These are phyloP conservation scores for Cladosporium austrohemisphaericum DNA, from an alignment of 2,329 filamentous ascomycete species.

Conservation along the genomic window DNA sequence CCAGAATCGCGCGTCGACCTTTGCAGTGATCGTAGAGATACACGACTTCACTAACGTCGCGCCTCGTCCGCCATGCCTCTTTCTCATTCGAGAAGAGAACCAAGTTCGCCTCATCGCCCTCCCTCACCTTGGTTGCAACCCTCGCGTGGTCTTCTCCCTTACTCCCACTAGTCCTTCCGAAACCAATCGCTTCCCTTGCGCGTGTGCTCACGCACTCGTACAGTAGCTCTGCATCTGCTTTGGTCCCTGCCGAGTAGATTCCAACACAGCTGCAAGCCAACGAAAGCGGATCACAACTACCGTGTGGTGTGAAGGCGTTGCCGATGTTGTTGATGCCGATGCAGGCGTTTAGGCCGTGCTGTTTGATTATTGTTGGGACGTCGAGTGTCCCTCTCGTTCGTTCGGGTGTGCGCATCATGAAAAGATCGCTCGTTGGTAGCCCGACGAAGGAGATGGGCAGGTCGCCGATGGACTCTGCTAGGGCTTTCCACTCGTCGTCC, in stretches of 20 bases:
- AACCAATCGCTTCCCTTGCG: slow-evolving; percentile 32
- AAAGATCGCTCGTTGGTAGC: slow-evolving; percentile 66
- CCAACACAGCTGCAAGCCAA: slow-evolving; percentile 62
- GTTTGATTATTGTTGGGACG: slow-evolving; percentile 57
- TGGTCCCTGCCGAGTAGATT: slow-evolving; percentile 64
- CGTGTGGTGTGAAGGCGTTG: slow-evolving; percentile 70
- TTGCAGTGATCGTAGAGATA: slow-evolving; percentile 41
- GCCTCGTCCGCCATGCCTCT: slow-evolving; percentile 39
- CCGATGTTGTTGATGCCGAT: slow-evolving; percentile 69
- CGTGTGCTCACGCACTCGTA: slow-evolving; percentile 46
- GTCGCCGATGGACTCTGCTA: slow-evolving; percentile 48
- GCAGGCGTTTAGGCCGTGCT: slow-evolving; percentile 56
- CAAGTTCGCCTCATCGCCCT: slow-evolving; percentile 41
- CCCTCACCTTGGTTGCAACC: slow-evolving; percentile 27
- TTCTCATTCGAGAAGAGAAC: slow-evolving; percentile 39
- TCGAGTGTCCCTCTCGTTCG: slow-evolving; percentile 57
- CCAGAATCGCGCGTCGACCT: too few species aligned
- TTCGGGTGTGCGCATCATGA: slow-evolving; percentile 59
- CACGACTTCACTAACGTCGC: slow-evolving; percentile 42
- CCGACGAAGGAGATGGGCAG: slow-evolving; percentile 66
- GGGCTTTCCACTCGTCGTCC: slow-evolving; percentile 45
- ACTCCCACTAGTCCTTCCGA: slow-evolving; percentile 40
- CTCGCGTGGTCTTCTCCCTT: slow-evolving; percentile 35
- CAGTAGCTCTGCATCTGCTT: slow-evolving; percentile 55
- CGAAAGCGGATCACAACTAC: slow-evolving; percentile 61